Conservation (phyloP, 1,284 basidiomycete species). For the Leucoagaricus sp. region DNA sequence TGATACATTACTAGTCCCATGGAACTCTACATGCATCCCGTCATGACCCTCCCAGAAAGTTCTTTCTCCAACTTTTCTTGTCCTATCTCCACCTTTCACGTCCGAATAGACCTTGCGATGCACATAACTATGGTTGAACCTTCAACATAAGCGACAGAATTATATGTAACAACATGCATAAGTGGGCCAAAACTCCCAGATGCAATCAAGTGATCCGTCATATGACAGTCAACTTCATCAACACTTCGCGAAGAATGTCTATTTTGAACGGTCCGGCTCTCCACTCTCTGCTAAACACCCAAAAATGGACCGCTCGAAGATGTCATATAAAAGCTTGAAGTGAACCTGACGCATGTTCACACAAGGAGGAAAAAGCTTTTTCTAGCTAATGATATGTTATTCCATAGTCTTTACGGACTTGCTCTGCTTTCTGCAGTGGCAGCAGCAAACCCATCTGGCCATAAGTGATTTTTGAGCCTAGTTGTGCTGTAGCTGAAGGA, state of each 20-base stretch:
- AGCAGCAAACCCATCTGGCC: background rate
- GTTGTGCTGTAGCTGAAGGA: too few species aligned
- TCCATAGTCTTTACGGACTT: background rate
- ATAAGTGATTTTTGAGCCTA: background rate
- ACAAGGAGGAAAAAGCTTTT: too few species aligned
- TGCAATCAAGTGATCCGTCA: conserved; percentile 2
- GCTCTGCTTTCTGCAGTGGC: background rate
- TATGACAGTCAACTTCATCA: conserved; percentile 2
- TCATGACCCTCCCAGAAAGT: too few species aligned
- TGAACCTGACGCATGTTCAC: background rate
- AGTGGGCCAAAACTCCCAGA: background rate
- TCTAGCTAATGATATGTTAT: conserved; percentile 5
- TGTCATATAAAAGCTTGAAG: background rate
- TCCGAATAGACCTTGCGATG: too few species aligned
- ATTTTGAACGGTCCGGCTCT: background rate
- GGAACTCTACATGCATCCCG: too few species aligned
- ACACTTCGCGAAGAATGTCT: background rate
- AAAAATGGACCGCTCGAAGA: conserved; percentile 1
- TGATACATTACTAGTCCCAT: too few species aligned
- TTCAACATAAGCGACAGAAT: too few species aligned
- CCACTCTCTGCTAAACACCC: background rate
- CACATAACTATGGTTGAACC: too few species aligned
- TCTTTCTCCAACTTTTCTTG: too few species aligned
- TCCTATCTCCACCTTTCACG: too few species aligned
- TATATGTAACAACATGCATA: background rate